Percentiles rank a stretch among this genome's conserved stretches.
phyloP scores from a whole-genome alignment of 768 basidiomycete species.

The Boletus huronensis region DNA sequence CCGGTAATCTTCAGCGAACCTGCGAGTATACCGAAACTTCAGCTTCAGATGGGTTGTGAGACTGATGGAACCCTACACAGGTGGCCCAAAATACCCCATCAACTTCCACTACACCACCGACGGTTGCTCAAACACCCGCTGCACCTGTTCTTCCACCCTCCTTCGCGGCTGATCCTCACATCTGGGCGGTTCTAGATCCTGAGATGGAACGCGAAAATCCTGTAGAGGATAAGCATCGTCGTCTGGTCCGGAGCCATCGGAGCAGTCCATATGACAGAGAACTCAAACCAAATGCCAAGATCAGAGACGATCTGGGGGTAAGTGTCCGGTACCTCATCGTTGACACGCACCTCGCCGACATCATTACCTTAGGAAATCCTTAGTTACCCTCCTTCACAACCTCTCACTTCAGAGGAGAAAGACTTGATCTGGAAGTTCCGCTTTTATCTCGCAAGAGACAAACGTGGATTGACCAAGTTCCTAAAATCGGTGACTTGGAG shows the following conservation, averaged over 20 bases:
- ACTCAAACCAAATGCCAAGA: constrained; percentile 94
- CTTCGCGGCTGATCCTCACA: constrained; percentile 59
- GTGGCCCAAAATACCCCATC: constrained; percentile 41
- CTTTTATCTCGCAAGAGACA: constrained; percentile 92
- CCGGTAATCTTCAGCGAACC: constrained; percentile 94
- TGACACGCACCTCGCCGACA: not conserved
- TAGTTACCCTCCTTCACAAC: constrained; percentile 85
- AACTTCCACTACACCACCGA: constrained; percentile 39
- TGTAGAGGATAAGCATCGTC: constrained; percentile 94
- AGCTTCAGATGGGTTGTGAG: not conserved
- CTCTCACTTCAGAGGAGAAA: constrained; percentile 86
- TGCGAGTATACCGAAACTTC: constrained; percentile 38
- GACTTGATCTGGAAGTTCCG: constrained; percentile 98
- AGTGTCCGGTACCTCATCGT: constrained; percentile 21
- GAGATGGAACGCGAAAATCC: constrained; percentile 92
- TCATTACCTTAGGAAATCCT: constrained; percentile 68
- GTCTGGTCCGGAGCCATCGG: constrained; percentile 90
- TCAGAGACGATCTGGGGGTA: constrained; percentile 89
- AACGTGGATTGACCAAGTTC: constrained; percentile 94
- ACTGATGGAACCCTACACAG: constrained; percentile 24
- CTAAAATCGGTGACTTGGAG: constrained; percentile 97
- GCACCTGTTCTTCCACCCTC: constrained; percentile 42
- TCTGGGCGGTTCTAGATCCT: constrained; percentile 91
- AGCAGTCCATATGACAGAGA: constrained; percentile 94
- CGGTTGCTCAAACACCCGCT: constrained; percentile 40